Percentiles rank a stretch among this genome's conserved stretches.
Conservation (phyloP, 1,284 basidiomycete genomes). For the Melampsora allii-populina region DNA sequence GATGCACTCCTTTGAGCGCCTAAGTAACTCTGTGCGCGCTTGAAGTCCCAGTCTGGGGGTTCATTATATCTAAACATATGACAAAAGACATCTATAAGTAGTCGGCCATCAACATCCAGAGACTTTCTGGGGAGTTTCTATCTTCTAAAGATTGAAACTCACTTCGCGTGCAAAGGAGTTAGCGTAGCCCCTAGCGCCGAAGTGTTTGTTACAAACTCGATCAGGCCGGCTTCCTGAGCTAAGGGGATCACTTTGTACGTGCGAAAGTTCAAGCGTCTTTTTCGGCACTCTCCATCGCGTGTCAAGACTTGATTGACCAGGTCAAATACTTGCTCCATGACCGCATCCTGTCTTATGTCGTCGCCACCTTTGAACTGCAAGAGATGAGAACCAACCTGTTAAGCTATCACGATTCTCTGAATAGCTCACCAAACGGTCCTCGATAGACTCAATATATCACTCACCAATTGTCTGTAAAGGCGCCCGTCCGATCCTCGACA, state of each 20-base stretch:
- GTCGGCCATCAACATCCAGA: constrained; percentile 43
- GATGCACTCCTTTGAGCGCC: constrained; percentile 53
- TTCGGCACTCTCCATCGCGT: constrained; percentile 69
- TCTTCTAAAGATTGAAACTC: constrained; percentile 45
- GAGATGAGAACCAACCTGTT: not conserved
- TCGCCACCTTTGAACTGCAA: constrained; percentile 82
- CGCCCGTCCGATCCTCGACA: constrained; percentile 70
- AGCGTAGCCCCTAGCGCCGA: constrained; percentile 66
- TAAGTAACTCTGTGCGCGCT: constrained; percentile 45
- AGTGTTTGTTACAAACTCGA: constrained; percentile 89
- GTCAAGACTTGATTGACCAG: constrained; percentile 76
- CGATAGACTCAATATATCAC: constrained; percentile 48
- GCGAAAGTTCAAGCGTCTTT: constrained; percentile 70
- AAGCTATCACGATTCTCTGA: not conserved
- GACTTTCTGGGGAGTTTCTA: not conserved
- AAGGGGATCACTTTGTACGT: constrained; percentile 88
- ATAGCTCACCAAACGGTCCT: not conserved
- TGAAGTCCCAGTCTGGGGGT: constrained; percentile 23
- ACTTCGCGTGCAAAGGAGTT: constrained; percentile 62
- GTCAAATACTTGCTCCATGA: constrained; percentile 97
- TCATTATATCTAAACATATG: constrained; percentile 27
- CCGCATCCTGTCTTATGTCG: constrained; percentile 91
- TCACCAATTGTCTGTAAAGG: constrained; percentile 74
- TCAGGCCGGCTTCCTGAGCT: constrained; percentile 71
- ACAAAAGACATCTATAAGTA: not conserved